Evolutionary conservation across 768 basidiomycete species (phyloP), one percentile per base, ranked within the genome.

Genomic region (Baorangia bicolor): DNA sequence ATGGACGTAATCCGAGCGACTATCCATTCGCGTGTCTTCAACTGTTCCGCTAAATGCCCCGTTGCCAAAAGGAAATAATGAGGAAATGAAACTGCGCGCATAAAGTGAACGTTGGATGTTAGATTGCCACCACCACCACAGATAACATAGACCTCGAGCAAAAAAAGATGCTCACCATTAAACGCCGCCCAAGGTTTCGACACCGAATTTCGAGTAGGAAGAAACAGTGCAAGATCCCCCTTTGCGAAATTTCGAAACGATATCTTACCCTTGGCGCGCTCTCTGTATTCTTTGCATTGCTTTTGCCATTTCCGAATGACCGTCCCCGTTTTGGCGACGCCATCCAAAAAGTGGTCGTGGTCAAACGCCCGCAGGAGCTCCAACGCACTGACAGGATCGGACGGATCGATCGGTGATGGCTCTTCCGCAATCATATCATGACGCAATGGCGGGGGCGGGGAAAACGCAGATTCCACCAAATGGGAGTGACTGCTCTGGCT

Each of bases 141-240:
- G 7, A 23, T 13, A 13, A 44, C n/a, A 33, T 37, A 11, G 3
- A 45, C n/a, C 18, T 42, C 9, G 11, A 42, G 51, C 43, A 41
- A 53, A 35, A 28, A 27, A 43, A 46, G 11, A 39, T 11, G 58
- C 85, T 64, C 68, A 94, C 94, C 90, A 72, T 98, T 99, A 75
- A 98, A 99, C 11, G 97, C 97, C 23, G 96, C 97, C 96, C 97
- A 99, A 1, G 93, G 91, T 69, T 91, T 93, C 40, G 90, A 88
- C 7, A 92, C 83, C 28, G 94, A 93, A 72, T 98, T 98, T 44
- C 95, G 80, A 0, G 97, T 99, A 2, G 97, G 97, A 14, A 99
- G 77, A 74, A 99, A 99, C 30, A 99, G 76, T 1, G 95, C 96
- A 48, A 99, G 77, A 73, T 99, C 97, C 11, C 95, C 94, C 69